phyloP scores from a whole-genome alignment of 2,329 filamentous ascomycete genomes.

The Hirsutella thompsonii region DNA sequence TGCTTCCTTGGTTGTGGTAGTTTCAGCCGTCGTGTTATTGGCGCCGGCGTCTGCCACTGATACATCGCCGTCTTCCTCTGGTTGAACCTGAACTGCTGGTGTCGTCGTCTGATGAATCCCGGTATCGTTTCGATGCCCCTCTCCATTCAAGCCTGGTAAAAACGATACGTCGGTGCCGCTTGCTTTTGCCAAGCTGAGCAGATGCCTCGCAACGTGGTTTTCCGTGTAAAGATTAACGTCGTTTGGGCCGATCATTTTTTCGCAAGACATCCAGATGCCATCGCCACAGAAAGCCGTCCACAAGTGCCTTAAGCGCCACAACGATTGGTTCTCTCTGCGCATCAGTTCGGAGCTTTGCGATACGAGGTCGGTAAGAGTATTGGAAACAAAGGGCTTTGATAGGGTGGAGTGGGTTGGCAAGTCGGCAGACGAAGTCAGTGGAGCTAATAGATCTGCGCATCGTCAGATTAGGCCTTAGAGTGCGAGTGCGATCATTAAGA shows the following conservation, averaged over 20 bases:
- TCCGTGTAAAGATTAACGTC: constrained; percentile 43
- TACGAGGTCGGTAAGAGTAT: constrained; percentile 58
- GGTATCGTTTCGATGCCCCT: constrained; percentile 3
- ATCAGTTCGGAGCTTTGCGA: constrained; percentile 57
- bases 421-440: constrained; percentile 62
- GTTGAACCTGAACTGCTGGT: neutral
- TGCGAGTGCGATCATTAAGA: neutral
- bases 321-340: constrained; percentile 58
- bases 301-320: constrained; percentile 64
- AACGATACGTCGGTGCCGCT: constrained; percentile 4
- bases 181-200: constrained; percentile 16
- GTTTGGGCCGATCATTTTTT: constrained; percentile 40
- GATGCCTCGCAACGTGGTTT: constrained; percentile 26
- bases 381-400: constrained; percentile 61
- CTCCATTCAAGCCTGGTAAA: constrained; percentile 11
- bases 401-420: constrained; percentile 62
- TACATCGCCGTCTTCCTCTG: constrained; percentile 4
- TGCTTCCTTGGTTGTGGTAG: constrained; percentile 7
- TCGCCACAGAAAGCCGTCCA: constrained; percentile 65
- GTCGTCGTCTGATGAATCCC: constrained; percentile 6
- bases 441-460: constrained; percentile 51
- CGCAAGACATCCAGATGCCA: constrained; percentile 52
- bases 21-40: constrained; percentile 5
- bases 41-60: constrained; percentile 17
- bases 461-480: neutral